Percentiles rank a stretch among this genome's conserved stretches.
These are phyloP conservation scores for Ustilago nuda DNA, from an alignment of 1,284 basidiomycete species.

Conservation along the genomic window DNA sequence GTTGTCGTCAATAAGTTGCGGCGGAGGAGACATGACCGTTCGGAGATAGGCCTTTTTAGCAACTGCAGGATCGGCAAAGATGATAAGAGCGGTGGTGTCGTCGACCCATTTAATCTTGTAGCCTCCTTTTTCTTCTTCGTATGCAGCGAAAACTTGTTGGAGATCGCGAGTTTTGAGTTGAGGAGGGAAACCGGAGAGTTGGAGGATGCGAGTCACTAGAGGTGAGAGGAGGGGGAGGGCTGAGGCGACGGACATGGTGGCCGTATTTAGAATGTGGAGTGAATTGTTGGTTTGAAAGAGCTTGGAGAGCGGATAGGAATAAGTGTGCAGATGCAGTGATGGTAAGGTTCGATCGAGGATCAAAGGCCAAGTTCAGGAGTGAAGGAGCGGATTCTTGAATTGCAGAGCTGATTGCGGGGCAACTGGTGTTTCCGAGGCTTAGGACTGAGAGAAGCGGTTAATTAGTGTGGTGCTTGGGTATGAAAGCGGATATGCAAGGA, in stretches of 20 bases:
- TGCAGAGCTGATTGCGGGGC: too few species aligned
- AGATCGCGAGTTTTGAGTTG: constrained; percentile 98
- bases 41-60: constrained; percentile 93
- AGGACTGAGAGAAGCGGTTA: too few species aligned
- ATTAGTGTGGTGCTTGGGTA: background rate
- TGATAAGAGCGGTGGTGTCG: constrained; percentile 92
- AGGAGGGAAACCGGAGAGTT: constrained; percentile 88
- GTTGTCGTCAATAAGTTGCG: constrained; percentile 70
- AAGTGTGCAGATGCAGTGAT: background rate
- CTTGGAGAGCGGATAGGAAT: background rate
- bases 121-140: constrained; percentile 85
- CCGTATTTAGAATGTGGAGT: background rate
- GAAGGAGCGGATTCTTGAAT: too few species aligned
- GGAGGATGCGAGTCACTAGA: constrained; percentile 93
- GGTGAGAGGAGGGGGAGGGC: constrained; percentile 75
- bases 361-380: too few species aligned
- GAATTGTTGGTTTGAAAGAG: background rate
- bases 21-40: constrained; percentile 78
- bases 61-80: constrained; percentile 78
- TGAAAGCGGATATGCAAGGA: background rate
- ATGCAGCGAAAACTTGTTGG: constrained; percentile 87
- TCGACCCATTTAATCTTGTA: constrained; percentile 99
- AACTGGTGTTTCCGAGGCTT: too few species aligned
- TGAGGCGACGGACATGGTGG: constrained; percentile 42
- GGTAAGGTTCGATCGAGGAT: background rate